Percentiles rank a stretch among this genome's conserved stretches.
Conservation (phyloP, 306 rosid species). For the Prosopis cineraria region DNA sequence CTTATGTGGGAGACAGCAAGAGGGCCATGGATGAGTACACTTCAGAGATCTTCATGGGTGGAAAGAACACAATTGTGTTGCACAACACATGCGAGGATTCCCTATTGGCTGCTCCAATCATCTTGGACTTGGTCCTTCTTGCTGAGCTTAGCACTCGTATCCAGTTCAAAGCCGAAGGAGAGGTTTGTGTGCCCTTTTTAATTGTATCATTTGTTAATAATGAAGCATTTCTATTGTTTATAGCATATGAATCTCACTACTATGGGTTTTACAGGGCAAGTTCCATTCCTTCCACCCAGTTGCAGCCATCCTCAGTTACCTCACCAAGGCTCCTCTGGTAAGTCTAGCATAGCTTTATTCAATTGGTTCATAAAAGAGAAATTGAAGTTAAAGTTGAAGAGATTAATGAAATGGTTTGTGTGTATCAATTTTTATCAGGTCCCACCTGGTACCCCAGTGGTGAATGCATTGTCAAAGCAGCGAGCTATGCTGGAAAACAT, state of each 20-base stretch:
- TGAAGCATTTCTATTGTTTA: background rate
- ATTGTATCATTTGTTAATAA: conserved; percentile 4
- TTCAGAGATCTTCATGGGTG: conserved; percentile 98
- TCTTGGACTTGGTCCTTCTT: conserved; percentile 92
- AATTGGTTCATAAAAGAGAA: background rate
- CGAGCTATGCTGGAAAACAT: conserved; percentile 98
- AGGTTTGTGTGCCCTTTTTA: conserved; percentile 49
- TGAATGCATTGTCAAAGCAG: conserved; percentile 97
- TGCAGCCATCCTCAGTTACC: conserved; percentile 91
- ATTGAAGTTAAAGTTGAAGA: background rate
- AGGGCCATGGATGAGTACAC: conserved; percentile 99
- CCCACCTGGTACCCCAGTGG: conserved; percentile 98
- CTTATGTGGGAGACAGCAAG: conserved; percentile 93
- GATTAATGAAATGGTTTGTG: conserved; percentile 14
- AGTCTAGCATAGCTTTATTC: conserved; percentile 39
- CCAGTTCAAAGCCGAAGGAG: conserved; percentile 82
- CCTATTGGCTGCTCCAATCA: conserved; percentile 93
- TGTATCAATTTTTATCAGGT: conserved; percentile 59
- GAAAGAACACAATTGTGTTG: conserved; percentile 82
- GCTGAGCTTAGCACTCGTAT: conserved; percentile 96
- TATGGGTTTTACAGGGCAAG: conserved; percentile 64
- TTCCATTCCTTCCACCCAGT: conserved; percentile 97
- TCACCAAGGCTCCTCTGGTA: conserved; percentile 95
- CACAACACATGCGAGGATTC: conserved; percentile 99
- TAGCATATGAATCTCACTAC: background rate